A percentile compares a stretch with the other conserved stretches of the same genome.
These are phyloP conservation scores for Ophiocordyceps unilateralis DNA, from an alignment of 2,329 filamentous ascomycete species.

Conservation along the genomic window DNA sequence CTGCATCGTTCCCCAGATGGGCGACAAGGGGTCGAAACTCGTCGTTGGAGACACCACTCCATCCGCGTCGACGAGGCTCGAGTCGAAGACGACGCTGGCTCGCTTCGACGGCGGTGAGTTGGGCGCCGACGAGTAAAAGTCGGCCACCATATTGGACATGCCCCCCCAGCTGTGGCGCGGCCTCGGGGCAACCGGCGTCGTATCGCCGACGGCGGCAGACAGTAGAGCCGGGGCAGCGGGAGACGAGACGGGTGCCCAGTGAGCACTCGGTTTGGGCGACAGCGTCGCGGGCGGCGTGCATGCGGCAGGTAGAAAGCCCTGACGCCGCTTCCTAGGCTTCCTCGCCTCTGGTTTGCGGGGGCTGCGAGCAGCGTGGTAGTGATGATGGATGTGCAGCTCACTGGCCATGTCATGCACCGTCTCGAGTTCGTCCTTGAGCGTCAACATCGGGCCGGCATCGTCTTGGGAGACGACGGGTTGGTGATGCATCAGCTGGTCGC, in stretches of 20 bases:
- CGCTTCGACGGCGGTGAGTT: conserved; percentile 66
- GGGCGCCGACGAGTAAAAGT: conserved; percentile 57
- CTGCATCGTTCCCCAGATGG: conserved; percentile 32
- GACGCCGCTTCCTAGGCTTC: conserved; percentile 56
- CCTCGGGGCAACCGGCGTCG: conserved; percentile 28
- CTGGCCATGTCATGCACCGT: conserved; percentile 19
- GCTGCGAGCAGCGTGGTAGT: conserved; percentile 55
- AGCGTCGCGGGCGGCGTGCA: conserved; percentile 35
- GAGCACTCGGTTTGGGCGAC: conserved; percentile 19
- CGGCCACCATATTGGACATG: conserved; percentile 34
- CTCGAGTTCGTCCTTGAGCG: conserved; percentile 56
- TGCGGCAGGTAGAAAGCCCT: conserved; percentile 40
- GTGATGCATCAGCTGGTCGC: conserved; percentile 66
- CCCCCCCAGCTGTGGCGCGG: conserved; percentile 35
- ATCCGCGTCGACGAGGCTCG: conserved; percentile 39
- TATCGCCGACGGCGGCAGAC: conserved; percentile 26
- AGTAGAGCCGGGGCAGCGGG: conserved; percentile 22
- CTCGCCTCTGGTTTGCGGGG: conserved; percentile 38
- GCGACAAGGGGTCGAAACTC: conserved; percentile 50
- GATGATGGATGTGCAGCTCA: conserved; percentile 84
- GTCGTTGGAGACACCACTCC: conserved; percentile 72
- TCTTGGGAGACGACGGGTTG: conserved; percentile 43
- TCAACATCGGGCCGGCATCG: conserved; percentile 25
- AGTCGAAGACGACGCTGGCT: conserved; percentile 65
- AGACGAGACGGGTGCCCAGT: conserved; percentile 19